A percentile compares a stretch with the other conserved stretches of the same genome.
These are phyloP conservation scores for Pouteria campechiana DNA, from an alignment of 179 eudicot species.

Conservation along the genomic window DNA sequence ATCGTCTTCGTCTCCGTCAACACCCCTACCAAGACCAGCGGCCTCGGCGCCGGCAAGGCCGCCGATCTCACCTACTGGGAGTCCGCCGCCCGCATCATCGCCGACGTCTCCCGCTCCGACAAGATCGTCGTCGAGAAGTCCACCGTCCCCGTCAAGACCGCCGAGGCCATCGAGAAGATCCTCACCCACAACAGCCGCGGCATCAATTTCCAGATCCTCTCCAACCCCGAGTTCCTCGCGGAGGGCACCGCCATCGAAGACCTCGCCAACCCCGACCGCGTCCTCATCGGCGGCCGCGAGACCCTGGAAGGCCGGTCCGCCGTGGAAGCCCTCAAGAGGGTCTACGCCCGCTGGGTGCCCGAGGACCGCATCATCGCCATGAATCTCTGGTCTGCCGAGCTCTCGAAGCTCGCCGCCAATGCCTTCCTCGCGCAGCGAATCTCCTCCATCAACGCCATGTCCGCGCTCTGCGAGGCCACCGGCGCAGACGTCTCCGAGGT, in stretches of 20 bases:
- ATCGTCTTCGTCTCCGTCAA: slow-evolving; percentile 65
- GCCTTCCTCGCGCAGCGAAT: slow-evolving; percentile 79
- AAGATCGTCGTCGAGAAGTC: slow-evolving; percentile 68
- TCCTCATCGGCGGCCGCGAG: slow-evolving; percentile 56
- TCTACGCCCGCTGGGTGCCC: slow-evolving; percentile 72
- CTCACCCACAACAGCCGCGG: slow-evolving; percentile 69
- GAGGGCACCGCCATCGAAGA: slow-evolving; percentile 55
- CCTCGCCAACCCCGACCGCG: slow-evolving; percentile 45
- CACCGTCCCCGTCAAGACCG: slow-evolving; percentile 67
- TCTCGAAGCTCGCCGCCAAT: slow-evolving; percentile 78
- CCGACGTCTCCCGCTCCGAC: slow-evolving; percentile 60
- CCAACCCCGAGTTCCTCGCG: slow-evolving; percentile 67
- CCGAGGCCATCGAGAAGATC: slow-evolving; percentile 69
- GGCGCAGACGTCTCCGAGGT: slow-evolving; percentile 62
- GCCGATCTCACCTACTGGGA: slow-evolving; percentile 76
- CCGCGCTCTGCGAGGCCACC: slow-evolving; percentile 73
- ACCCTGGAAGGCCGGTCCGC: slow-evolving; percentile 62
- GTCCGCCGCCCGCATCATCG: slow-evolving; percentile 74
- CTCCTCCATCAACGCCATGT: slow-evolving; percentile 78
- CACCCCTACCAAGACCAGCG: slow-evolving; percentile 60
- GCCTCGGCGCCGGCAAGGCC: slow-evolving; percentile 75
- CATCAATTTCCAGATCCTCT: slow-evolving; percentile 57
- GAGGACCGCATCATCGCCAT: slow-evolving; percentile 54
- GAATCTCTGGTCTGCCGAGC: slow-evolving; percentile 79
- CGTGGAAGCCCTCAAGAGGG: slow-evolving; percentile 43